phyloP scores from a whole-genome alignment of 2,329 filamentous ascomycete genomes.

The Coniochaeta ligniaria region DNA sequence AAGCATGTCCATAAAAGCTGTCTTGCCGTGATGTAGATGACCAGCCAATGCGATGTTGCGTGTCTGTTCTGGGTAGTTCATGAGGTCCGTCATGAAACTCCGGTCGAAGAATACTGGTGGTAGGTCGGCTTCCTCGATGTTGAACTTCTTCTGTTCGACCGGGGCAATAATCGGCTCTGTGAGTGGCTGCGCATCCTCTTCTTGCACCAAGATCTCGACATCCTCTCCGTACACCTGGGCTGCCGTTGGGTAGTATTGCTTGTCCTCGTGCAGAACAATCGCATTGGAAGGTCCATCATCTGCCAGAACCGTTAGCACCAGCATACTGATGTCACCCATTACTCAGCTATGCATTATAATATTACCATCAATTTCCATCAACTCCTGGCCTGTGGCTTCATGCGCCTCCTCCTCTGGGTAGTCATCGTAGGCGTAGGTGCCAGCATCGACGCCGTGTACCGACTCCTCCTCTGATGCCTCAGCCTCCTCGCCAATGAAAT shows the following conservation, averaged over 20 bases:
- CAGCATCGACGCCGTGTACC: conserved; percentile 64
- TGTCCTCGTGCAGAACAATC: conserved; percentile 97
- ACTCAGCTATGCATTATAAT: background rate
- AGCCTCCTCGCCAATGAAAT: conserved; percentile 63
- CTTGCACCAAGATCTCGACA: conserved; percentile 92
- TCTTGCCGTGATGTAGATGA: conserved; percentile 96
- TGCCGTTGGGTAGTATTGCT: conserved; percentile 98
- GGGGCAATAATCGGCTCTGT: conserved; percentile 90
- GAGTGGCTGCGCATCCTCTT: conserved; percentile 92
- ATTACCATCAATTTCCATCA: conserved; percentile 87
- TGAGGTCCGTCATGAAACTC: conserved; percentile 88
- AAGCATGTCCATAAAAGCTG: conserved; percentile 96
- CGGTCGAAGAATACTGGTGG: conserved; percentile 83
- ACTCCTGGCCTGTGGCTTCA: conserved; percentile 64
- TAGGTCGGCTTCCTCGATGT: conserved; percentile 83
- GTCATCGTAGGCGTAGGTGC: conserved; percentile 76
- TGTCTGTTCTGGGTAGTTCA: conserved; percentile 93
- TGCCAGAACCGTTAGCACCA: conserved; percentile 22
- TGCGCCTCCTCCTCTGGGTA: conserved; percentile 52
- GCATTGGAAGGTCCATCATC: conserved; percentile 89
- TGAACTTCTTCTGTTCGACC: conserved; percentile 92
- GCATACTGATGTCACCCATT: background rate
- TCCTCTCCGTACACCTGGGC: conserved; percentile 90
- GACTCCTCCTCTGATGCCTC: conserved; percentile 82
- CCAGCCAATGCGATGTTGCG: conserved; percentile 88